These are phyloP conservation scores for Coniochaeta hoffmannii DNA, from an alignment of 2,329 filamentous ascomycete species.

Conservation along the genomic window DNA sequence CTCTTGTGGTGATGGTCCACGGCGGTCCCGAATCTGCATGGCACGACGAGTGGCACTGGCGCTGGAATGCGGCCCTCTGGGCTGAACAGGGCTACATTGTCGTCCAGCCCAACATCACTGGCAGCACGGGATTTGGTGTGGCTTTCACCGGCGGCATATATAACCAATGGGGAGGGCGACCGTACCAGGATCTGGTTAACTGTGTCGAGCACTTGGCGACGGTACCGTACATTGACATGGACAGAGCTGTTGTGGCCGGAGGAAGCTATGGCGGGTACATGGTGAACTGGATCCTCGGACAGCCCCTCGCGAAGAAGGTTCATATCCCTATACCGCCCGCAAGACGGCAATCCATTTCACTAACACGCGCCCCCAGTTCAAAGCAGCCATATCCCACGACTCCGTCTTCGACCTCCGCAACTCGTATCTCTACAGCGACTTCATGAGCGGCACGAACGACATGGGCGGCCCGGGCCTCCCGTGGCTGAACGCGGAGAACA, in stretches of 20 bases:
- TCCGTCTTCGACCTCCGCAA: slow-evolving; percentile 29
- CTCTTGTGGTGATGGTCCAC: slow-evolving; percentile 29
- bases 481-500: slow-evolving; percentile 27
- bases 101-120: slow-evolving; percentile 51
- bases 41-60: slow-evolving; percentile 34
- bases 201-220: slow-evolving; percentile 43
- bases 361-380: slow-evolving; percentile 30
- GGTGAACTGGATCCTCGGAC: slow-evolving; percentile 51
- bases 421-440: slow-evolving; percentile 19
- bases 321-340: slow-evolving; percentile 1
- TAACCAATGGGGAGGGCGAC: slow-evolving; percentile 43
- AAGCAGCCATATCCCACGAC: slow-evolving; percentile 47
- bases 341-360: no score
- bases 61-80: slow-evolving; percentile 48
- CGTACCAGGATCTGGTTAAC: slow-evolving; percentile 48
- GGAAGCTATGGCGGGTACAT: slow-evolving; percentile 53
- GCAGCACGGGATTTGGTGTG: slow-evolving; percentile 48
- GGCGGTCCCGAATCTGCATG: slow-evolving; percentile 37
- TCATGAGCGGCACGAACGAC: slow-evolving; percentile 5
- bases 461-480: slow-evolving; percentile 25
- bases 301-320: slow-evolving; percentile 39
- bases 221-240: slow-evolving; percentile 45
- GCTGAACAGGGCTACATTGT: slow-evolving; percentile 55
- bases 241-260: slow-evolving; percentile 43
- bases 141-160: slow-evolving; percentile 33